Evolutionary conservation across 2,329 filamentous ascomycete genomes (phyloP), one percentile per base, ranked within the genome.

Genomic region (Bipolaris sorokiniana): DNA sequence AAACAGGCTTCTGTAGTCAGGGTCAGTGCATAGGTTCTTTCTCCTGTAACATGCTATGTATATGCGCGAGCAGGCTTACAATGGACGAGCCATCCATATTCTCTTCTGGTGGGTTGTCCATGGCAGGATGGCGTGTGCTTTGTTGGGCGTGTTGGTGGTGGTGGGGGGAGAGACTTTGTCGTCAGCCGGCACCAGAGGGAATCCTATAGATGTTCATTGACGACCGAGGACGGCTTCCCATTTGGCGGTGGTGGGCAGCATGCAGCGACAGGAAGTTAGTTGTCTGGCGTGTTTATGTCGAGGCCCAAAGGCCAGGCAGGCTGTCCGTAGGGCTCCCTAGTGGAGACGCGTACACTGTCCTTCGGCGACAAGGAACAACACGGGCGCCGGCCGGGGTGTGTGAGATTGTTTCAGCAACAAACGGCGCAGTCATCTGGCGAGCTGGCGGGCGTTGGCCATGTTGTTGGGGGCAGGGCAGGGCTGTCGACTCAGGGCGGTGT

Each of bases 11-110:
- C 89, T 92, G 38, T 13, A 36, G 11, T 36, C 2, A 26, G 16
- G 48, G 60, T 73, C 48, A 71, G 63, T 42, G 61, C 40, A 34
- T 16, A 20, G 11, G 50, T 7, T 26, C 40, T 16, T 41, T 23
- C 20, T 42, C 22, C 7, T n/a, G 46, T 13, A 16, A 18, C 2
- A 3, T 26, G 18, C 7, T 16, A 11, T 13, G 40, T 23, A 36
- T 13, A 45, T 23, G 41, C 33, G 47, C 18, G 20, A 28, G 42
- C 9, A 20, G 28, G 76, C 87, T 76, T 77, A 90, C 88, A 68
- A 93, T 87, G 62, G 90, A 92, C 57, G 89, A 89, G 79, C 84
- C 89, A 82, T 93, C 90, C 56, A 87, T 87, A 77, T 86, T 88
- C 67, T 90, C 81, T 63, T 80, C 77, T 37, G 62, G 48, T 51